These are phyloP conservation scores for Penicillium silybi DNA, from an alignment of 495 filamentous ascomycete genomes.

Conservation along the genomic window DNA sequence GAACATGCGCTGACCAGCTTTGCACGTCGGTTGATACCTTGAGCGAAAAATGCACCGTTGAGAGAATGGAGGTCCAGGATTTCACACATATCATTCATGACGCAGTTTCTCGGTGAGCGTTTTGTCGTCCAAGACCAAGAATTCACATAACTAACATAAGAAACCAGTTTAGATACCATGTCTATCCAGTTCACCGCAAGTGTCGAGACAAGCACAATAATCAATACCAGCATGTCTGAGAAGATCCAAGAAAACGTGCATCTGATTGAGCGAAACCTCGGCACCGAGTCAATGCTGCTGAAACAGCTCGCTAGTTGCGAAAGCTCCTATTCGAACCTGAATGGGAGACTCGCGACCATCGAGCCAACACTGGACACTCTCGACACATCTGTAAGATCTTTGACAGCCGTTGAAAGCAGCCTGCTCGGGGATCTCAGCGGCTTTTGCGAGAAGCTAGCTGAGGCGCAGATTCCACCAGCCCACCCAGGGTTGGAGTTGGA, in stretches of 20 bases:
- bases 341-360: slow-evolving; percentile 15
- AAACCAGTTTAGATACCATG: slow-evolving; percentile 18
- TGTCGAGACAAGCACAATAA: slow-evolving; percentile 11
- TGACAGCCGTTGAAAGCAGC: slow-evolving; percentile 12
- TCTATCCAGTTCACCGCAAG: slow-evolving; percentile 12
- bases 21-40: slow-evolving; percentile 14
- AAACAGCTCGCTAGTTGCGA: slow-evolving; percentile 21
- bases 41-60: slow-evolving; percentile 11
- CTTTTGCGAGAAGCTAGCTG: slow-evolving; percentile 19
- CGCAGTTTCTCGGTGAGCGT: slow-evolving; percentile 22
- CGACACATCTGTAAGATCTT: slow-evolving; percentile 9
- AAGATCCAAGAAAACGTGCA: slow-evolving; percentile 21
- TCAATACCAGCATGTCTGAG: slow-evolving; percentile 10
- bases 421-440: slow-evolving; percentile 19
- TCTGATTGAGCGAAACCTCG: slow-evolving; percentile 15
- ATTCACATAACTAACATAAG: neutral
- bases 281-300: slow-evolving; percentile 18
- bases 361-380: slow-evolving; percentile 19
- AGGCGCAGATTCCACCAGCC: slow-evolving; percentile 15
- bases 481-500: slow-evolving; percentile 11
- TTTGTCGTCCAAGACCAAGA: neutral
- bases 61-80: slow-evolving; percentile 17
- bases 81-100: slow-evolving; percentile 15
- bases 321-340: slow-evolving; percentile 8
- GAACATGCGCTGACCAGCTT: slow-evolving; percentile 14